These are phyloP conservation scores for Aureobasidium uvarum DNA, from an alignment of 2,329 filamentous ascomycete species.

Conservation along the genomic window DNA sequence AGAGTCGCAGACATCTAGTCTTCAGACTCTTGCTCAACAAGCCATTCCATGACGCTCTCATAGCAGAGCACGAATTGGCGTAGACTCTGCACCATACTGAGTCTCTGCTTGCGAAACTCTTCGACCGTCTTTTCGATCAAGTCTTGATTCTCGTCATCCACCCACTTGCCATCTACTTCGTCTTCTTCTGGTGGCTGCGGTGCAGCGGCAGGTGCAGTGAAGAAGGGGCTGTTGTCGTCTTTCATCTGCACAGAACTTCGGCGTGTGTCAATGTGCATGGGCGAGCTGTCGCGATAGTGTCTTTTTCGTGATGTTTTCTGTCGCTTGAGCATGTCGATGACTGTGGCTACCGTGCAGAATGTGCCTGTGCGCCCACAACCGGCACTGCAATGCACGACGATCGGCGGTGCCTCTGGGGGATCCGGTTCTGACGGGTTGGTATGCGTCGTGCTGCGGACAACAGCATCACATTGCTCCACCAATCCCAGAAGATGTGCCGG, in stretches of 20 bases:
- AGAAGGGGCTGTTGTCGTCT: slow-evolving; percentile 28
- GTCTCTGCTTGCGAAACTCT: slow-evolving; percentile 80
- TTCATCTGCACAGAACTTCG: slow-evolving; percentile 20
- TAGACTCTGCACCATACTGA: slow-evolving; percentile 96
- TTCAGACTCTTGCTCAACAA: slow-evolving; percentile 49
- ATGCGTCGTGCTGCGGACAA: slow-evolving; percentile 52
- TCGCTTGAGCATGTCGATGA: slow-evolving; percentile 95
- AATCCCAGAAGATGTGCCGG: slow-evolving; percentile 81
- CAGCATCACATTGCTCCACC: slow-evolving; percentile 84
- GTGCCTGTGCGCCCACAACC: slow-evolving; percentile 94
- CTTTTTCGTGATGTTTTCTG: slow-evolving; percentile 54
- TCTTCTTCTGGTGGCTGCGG: slow-evolving; percentile 8
- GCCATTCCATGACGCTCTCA: slow-evolving; percentile 89
- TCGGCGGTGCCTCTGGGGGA: slow-evolving; percentile 58
- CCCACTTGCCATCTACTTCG: slow-evolving; percentile 55
- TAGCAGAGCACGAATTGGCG: slow-evolving; percentile 95
- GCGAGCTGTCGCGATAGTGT: slow-evolving; percentile 38
- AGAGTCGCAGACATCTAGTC: slow-evolving; percentile 3
- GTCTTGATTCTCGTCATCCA: slow-evolving; percentile 69
- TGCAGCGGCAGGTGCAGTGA: background rate
- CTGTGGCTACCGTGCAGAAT: slow-evolving; percentile 94
- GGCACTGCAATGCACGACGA: slow-evolving; percentile 92
- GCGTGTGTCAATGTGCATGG: slow-evolving; percentile 47
- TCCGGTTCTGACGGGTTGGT: slow-evolving; percentile 50
- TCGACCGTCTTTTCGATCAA: slow-evolving; percentile 84